Evolutionary conservation across 306 rosid species (phyloP), one percentile per base, ranked within the genome.

Genomic region (Malus sylvestris): DNA sequence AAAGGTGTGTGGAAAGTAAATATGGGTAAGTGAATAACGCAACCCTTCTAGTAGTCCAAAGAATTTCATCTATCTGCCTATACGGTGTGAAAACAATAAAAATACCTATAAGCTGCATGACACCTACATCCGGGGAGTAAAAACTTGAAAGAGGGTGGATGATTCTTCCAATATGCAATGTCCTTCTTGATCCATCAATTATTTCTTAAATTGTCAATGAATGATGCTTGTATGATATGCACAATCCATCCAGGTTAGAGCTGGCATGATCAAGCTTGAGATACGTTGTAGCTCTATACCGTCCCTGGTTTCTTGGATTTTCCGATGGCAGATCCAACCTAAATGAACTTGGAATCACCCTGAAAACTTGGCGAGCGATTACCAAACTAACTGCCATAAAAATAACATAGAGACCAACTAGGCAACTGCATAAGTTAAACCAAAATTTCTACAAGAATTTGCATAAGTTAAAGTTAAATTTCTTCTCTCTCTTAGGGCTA

Each of bases 351-450:
- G 45, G 51, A 74, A 79, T 92, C 89, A 85, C 76, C 88, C 83
- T 20, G 92, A 88, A 87, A 92, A 91, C 86, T 84, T 85, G 80
- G 93, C 93, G 81, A 85, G 93, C 93, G 81, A 83, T 79, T 38
- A 88, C 35, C 78, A 88, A 77, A 86, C 99, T 90, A 63, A 73
- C 82, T 14, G 91, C 99, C 82, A 71, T 91, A 78, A 95, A 95
- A 76, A 83, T 79, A 72, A 86, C 79, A 81, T 92, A 95, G 63
- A 95, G 83, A 29, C 96, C 93, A 35, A 95, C 99, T 27, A 92
- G 93, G 73, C 25, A 25, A 25, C 0, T 25, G 25, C 25, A 25
- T 25, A 25, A 25, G 25, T 25, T 25, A 25, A 25, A 25, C 25
- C 25, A 1, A 25, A 25, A 25, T 25, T 25, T 25, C 25, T 25